Evolutionary conservation across 2,329 filamentous ascomycete genomes (phyloP), one percentile per base, ranked within the genome.

Genomic region (Metarhizium sp.): DNA sequence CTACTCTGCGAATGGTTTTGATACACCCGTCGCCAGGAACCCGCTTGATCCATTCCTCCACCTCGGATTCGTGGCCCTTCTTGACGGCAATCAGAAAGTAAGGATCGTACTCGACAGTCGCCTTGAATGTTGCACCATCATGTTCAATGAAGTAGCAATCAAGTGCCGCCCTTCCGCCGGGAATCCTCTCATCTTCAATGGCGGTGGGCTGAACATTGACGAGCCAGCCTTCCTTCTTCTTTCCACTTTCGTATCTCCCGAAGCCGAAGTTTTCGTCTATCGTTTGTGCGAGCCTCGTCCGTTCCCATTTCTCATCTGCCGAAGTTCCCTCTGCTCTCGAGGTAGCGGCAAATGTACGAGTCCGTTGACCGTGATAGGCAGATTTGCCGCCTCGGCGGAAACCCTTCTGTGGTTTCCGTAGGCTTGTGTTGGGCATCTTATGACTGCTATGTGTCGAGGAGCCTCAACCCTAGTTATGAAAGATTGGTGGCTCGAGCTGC

Each of bases 211-310:
- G 90, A 75, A 97, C 89, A 67, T 97, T 99, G 63, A 92, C 90
- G 4, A 99, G 82, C 94, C 94, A 99, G 60, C 95, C 92, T 51
- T 88, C 82, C 67, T 85, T 88, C 63, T 76, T 78, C 73, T 87
- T 90, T 67, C 88, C 94, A 36, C 89, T 86, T 61, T 99, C 95
- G 69, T 92, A 96, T 52, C 92, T 87, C 38, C 86, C 80, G 70
- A 99, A 99, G 53, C 94, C 95, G 85, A 97, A 94, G 59, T 82
- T 80, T 75, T 97, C 94, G 75, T 99, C 95, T 68, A 99, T 96
- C 65, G 79, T 82, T 73, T 96, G 84, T 36, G 90, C 90, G 52
- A 96, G 81, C 55, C 85, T 84, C 50, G 85, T 87, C 42, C 90
- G 86, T 73, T 99, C 92, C 73, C 90, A 84, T 71, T 90, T 95